phyloP scores from a whole-genome alignment of 306 rosid species.

The Psophocarpus tetragonolobus region DNA sequence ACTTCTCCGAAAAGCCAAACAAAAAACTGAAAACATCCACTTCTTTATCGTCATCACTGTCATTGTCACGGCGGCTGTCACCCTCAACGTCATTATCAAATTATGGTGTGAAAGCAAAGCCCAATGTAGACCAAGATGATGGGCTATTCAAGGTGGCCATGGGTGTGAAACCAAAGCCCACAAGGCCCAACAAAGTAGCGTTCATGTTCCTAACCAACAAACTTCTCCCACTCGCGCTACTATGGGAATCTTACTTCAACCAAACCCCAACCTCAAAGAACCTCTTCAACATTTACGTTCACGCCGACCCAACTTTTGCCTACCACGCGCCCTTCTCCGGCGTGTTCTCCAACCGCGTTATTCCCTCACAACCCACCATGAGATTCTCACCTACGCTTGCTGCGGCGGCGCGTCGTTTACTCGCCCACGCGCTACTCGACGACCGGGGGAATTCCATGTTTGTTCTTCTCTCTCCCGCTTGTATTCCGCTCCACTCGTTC shows the following conservation, averaged over 20 bases:
- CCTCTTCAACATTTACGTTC: conserved; percentile 61
- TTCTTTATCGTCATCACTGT: too few species aligned
- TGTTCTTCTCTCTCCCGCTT: conserved; percentile 56
- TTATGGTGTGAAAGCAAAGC: too few species aligned
- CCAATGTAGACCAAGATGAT: conserved; percentile 39
- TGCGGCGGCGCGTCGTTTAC: conserved; percentile 58
- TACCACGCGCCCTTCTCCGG: conserved; percentile 64
- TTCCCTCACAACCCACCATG: conserved; percentile 50
- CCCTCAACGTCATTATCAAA: too few species aligned
- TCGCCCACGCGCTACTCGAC: conserved; percentile 63
- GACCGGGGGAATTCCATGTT: conserved; percentile 61
- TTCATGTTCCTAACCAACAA: conserved; percentile 67
- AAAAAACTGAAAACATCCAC: neutral
- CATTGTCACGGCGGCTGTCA: neutral
- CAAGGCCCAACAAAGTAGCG: conserved; percentile 47
- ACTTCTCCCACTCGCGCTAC: conserved; percentile 65
- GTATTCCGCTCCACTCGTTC: conserved; percentile 71
- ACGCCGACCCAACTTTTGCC: conserved; percentile 54
- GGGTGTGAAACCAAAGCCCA: conserved; percentile 41
- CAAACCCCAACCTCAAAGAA: conserved; percentile 38
- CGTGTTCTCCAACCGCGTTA: conserved; percentile 51
- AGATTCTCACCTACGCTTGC: conserved; percentile 51
- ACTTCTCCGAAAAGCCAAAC: neutral
- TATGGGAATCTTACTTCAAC: conserved; percentile 64
- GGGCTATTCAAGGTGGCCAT: conserved; percentile 42